A percentile compares a stretch with the other conserved stretches of the same genome.
These are phyloP conservation scores for Borovskyia barvae DNA, from an alignment of 208 protist species.

Conservation along the genomic window DNA sequence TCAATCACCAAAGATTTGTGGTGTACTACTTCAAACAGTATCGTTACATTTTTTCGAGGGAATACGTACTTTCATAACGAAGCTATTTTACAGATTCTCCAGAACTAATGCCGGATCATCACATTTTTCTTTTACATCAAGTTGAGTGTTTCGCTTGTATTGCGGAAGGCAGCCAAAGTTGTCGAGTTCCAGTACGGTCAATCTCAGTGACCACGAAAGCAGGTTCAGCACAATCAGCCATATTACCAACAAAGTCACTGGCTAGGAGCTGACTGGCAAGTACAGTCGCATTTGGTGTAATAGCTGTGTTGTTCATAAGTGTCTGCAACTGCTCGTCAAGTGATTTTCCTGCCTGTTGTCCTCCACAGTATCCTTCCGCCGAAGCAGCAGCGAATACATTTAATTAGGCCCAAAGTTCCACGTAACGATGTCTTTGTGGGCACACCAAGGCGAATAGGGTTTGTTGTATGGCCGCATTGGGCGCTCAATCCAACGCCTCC, in stretches of 20 bases:
- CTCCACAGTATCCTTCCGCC: conserved; percentile 42
- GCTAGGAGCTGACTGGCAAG: conserved; percentile 50
- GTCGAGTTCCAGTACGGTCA: conserved; percentile 78
- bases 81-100: too few relatives aligned
- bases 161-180: conserved; percentile 74
- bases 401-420: conserved; percentile 66
- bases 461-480: too few relatives aligned
- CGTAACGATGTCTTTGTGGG: too few relatives aligned
- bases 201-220: conserved; percentile 37
- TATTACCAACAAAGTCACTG: conserved; percentile 54
- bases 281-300: conserved; percentile 75
- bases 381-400: conserved; percentile 39
- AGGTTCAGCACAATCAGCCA: conserved; percentile 67
- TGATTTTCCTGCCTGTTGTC: conserved; percentile 46
- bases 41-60: too few relatives aligned
- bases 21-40: too few relatives aligned
- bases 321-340: conserved; percentile 43
- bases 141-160: too few relatives aligned
- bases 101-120: too few relatives aligned
- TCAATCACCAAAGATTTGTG: too few relatives aligned
- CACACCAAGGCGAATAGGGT: too few relatives aligned
- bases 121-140: too few relatives aligned
- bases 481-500: too few relatives aligned
- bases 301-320: conserved; percentile 56
- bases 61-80: too few relatives aligned